Base-by-base conservation (phyloP, 257 asterid genomes). In the Plectranthus barbatus region DNA sequence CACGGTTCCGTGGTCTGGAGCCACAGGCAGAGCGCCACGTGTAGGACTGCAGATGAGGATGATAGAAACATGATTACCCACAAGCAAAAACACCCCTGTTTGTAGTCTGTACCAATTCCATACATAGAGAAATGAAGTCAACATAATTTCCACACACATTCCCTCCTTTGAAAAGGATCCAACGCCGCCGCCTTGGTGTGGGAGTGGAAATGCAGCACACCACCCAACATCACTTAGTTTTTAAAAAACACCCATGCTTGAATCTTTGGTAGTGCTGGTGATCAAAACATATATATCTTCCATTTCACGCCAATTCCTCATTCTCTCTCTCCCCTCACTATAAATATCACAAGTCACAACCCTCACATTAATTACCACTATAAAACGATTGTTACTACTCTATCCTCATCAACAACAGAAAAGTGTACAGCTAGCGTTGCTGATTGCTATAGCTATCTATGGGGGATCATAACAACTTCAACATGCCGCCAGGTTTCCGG, bases 401-500 rank as follows among this genome's bases (percentile, higher is more conserved):
- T 8, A 8, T 20, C 1, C 17, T 4, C 14, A 40, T 11, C 1
- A 11, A 40, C 46, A 40, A 11, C 14, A 14, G 9, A n/a, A 42
- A 4, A 10, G 9, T 36, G 9, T 36, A n/a, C n/a, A n/a, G n/a
- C n/a, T n/a, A 34, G 37, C 9, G 1, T 34, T 34, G 39, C 7
- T 6, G 15, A 54, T n/a, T 14, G 29, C 34, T 23, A 23, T 1
- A 1, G 1, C 29, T 23, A 23, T 1, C 29, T 9, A 85, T 85
- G 95, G 94, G 88, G 44, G 94, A 81, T n/a, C n/a, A n/a, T 55
- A 79, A 62, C 64, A 74, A 71, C 55, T 81, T 76, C 46, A 87
- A 90, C 75, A 64, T 93, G 71, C 99, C 99, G 0, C 99, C 97
- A 0, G 99, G 99, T 12, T 93, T 93, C 46, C 90, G 95, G 1